Evolutionary conservation across 1,284 basidiomycete species (phyloP).

Genomic region (Sanghuangporus weigelae): DNA sequence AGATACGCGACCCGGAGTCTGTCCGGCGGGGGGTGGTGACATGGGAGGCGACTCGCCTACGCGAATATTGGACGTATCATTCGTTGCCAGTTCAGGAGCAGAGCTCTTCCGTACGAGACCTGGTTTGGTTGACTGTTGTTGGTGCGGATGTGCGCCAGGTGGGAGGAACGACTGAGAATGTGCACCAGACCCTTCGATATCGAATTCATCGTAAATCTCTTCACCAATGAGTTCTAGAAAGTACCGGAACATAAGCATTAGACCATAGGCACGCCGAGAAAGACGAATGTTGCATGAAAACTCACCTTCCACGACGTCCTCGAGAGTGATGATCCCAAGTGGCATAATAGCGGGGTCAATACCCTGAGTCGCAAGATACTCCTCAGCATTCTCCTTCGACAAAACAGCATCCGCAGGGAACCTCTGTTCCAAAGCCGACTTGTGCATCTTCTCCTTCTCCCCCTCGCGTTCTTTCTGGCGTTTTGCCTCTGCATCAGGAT

Average conservation of each 20-base stretch:
- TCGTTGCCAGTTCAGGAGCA: conserved; percentile 26
- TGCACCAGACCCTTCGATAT: conserved; percentile 64
- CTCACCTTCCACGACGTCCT: conserved; percentile 85
- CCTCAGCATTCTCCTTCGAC: conserved; percentile 60
- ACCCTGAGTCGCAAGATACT: conserved; percentile 65
- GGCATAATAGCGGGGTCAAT: conserved; percentile 74
- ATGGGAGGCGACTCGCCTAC: conserved; percentile 15
- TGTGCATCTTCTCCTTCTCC: conserved; percentile 30
- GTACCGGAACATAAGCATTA: conserved; percentile 10
- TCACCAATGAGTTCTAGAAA: conserved; percentile 76
- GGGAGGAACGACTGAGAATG: conserved; percentile 49
- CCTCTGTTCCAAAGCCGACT: conserved; percentile 56
- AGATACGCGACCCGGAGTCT: background rate
- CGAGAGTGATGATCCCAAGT: conserved; percentile 88
- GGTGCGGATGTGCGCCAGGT: conserved; percentile 25
- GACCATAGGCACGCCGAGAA: background rate
- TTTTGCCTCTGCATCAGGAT: conserved; percentile 22
- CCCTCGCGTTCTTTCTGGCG: conserved; percentile 23
- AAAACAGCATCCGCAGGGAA: conserved; percentile 83
- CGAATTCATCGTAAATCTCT: conserved; percentile 88
- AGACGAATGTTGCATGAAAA: conserved; percentile 11
- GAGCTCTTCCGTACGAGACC: conserved; percentile 27
- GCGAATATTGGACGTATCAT: conserved; percentile 1
- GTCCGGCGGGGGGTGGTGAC: conserved; percentile 9
- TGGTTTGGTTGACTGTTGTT: conserved; percentile 16